phyloP scores from a whole-genome alignment of 1,139 yeast genomes.

The Magnusiomyces tetraspermus region DNA sequence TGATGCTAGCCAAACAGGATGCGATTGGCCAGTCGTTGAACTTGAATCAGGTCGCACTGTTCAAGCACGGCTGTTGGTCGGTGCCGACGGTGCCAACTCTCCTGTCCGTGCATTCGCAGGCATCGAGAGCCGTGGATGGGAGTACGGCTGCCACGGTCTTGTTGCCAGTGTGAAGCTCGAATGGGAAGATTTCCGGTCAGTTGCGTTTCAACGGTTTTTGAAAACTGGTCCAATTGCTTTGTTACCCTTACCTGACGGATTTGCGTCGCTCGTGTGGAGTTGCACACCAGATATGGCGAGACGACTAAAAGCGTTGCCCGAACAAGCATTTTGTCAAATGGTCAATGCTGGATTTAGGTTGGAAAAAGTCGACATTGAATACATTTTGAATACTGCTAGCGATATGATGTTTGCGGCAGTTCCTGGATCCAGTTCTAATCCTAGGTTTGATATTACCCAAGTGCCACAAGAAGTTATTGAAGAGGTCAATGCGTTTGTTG shows the following conservation, averaged over 20 bases:
- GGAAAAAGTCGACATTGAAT: conserved; percentile 67
- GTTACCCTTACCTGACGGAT: conserved; percentile 75
- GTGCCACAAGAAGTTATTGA: neutral
- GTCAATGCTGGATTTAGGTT: conserved; percentile 81
- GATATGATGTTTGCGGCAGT: neutral
- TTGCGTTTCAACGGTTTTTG: conserved; percentile 91
- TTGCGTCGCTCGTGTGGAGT: conserved; percentile 91
- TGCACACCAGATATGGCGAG: conserved; percentile 69
- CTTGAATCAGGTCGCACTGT: conserved; percentile 56
- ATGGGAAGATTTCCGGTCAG: conserved; percentile 55
- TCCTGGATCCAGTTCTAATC: neutral
- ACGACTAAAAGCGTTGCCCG: conserved; percentile 48
- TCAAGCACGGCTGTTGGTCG: conserved; percentile 68
- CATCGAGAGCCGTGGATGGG: conserved; percentile 88
- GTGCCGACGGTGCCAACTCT: conserved; percentile 94
- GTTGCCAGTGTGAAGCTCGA: conserved; percentile 79
- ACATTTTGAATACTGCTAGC: conserved; percentile 46
- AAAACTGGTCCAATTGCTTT: conserved; percentile 91
- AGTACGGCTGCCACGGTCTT: conserved; percentile 75
- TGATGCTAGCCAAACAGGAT: conserved; percentile 33
- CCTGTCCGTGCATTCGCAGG: conserved; percentile 80
- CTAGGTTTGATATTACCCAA: neutral
- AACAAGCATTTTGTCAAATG: conserved; percentile 55
- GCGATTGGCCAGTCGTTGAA: conserved; percentile 70
- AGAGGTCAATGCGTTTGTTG: conserved; percentile 34